Percentiles rank a stretch among this genome's conserved stretches.
phyloP scores from a whole-genome alignment of 305 asterid genomes.

The Solanum aculeatissimum region DNA sequence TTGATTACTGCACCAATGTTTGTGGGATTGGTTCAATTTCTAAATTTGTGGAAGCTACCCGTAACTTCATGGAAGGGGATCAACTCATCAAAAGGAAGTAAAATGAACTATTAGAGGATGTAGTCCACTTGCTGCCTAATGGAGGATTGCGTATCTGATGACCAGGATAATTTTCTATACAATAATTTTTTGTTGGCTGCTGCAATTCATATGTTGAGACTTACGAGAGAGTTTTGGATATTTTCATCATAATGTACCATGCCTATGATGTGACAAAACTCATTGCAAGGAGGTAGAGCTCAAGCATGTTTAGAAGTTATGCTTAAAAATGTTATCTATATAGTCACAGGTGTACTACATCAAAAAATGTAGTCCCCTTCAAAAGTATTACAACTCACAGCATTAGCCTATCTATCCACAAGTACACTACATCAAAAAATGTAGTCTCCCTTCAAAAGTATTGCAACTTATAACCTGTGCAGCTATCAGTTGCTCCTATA shows the following conservation, averaged over 20 bases:
- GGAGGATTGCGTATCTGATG: neutral
- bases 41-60: neutral
- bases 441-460: neutral
- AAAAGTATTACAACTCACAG: too few relatives aligned
- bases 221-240: neutral
- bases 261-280: neutral
- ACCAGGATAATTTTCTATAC: neutral
- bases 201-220: neutral
- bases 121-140: neutral
- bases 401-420: too few relatives aligned
- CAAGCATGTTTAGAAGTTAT: neutral
- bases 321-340: too few relatives aligned
- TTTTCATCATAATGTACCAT: neutral
- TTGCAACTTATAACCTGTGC: neutral
- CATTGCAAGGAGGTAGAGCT: neutral
- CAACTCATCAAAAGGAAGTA: neutral
- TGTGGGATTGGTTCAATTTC: neutral
- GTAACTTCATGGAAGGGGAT: neutral
- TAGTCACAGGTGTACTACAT: too few relatives aligned
- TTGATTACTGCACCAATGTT: neutral
- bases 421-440: neutral
- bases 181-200: neutral
- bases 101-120: neutral
- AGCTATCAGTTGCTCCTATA: neutral
- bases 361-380: too few relatives aligned